phyloP scores from a whole-genome alignment of 352 stramenopile species.

The Nothophytophthora sp. region DNA sequence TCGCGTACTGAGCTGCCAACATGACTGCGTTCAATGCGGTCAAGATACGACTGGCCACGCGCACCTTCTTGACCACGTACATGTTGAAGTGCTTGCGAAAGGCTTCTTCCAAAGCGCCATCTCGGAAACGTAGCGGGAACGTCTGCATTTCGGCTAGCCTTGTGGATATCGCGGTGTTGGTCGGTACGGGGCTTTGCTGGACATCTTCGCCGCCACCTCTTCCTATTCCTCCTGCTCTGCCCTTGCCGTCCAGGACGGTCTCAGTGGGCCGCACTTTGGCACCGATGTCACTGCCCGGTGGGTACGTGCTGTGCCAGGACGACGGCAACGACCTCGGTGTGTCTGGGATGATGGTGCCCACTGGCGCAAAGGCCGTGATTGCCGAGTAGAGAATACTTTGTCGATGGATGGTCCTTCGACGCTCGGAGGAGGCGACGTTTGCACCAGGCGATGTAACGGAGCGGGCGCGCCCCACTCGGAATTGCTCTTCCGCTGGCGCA shows the following conservation, averaged over 20 bases:
- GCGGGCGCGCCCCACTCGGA: not conserved
- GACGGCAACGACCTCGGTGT: conserved; percentile 16
- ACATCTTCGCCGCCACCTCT: not conserved
- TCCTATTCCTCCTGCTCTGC: not conserved
- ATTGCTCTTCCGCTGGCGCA: conserved; percentile 8
- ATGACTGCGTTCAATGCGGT: conserved; percentile 45
- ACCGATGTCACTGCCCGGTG: not conserved
- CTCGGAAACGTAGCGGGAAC: conserved; percentile 62
- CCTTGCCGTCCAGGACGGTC: not conserved
- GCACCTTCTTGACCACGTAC: conserved; percentile 73
- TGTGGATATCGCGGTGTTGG: conserved; percentile 1
- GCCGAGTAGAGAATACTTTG: conserved; percentile 21
- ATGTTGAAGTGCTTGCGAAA: conserved; percentile 79
- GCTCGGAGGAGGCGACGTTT: conserved; percentile 6
- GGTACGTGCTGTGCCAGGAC: conserved; percentile 1
- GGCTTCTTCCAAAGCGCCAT: conserved; percentile 60
- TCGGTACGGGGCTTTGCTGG: not conserved
- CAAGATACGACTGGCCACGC: conserved; percentile 48
- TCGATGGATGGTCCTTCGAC: conserved; percentile 12
- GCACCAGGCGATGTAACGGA: not conserved
- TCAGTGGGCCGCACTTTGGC: conserved; percentile 11
- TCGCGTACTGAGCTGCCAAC: conserved; percentile 51
- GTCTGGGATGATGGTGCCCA: conserved; percentile 44
- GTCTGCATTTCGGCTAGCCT: conserved; percentile 49
- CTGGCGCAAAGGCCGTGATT: conserved; percentile 38